phyloP scores from a whole-genome alignment of 164 flowering plant species.

The Platanus orientalis region DNA sequence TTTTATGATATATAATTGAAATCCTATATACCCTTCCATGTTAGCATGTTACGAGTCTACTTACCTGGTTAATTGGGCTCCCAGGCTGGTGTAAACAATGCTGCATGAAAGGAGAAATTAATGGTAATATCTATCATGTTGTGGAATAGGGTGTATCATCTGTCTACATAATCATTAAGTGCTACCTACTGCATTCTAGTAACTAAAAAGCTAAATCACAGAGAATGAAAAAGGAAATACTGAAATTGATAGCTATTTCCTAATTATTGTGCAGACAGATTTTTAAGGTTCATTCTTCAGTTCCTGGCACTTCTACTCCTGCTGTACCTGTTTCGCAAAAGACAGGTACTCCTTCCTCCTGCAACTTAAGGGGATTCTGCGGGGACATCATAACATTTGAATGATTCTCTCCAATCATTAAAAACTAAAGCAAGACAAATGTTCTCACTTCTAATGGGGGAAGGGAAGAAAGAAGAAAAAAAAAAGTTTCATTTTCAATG shows the following conservation, averaged over 20 bases:
- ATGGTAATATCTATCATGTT: background rate
- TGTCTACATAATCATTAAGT: no score
- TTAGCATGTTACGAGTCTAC: no score
- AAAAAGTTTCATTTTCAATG: background rate
- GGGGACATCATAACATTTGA: no score
- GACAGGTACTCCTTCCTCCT: constrained; percentile 31
- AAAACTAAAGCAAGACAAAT: no score
- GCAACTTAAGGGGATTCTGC: background rate
- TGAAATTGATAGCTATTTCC: constrained; percentile 3
- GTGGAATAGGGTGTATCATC: background rate
- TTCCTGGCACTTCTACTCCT: constrained; percentile 18
- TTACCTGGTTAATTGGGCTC: no score
- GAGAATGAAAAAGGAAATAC: background rate
- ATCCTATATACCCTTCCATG: no score
- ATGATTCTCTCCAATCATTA: background rate
- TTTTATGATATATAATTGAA: no score
- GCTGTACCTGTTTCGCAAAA: constrained; percentile 21
- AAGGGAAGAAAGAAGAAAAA: no score
- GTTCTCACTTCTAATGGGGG: no score
- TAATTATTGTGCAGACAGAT: constrained; percentile 36
- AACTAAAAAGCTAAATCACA: background rate
- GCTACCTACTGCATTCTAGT: background rate
- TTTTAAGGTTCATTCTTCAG: constrained; percentile 26
- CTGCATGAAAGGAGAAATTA: background rate
- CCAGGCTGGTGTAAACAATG: background rate